Evolutionary conservation across 495 filamentous ascomycete species (phyloP).

Genomic region (Podospora pseudoanserina): DNA sequence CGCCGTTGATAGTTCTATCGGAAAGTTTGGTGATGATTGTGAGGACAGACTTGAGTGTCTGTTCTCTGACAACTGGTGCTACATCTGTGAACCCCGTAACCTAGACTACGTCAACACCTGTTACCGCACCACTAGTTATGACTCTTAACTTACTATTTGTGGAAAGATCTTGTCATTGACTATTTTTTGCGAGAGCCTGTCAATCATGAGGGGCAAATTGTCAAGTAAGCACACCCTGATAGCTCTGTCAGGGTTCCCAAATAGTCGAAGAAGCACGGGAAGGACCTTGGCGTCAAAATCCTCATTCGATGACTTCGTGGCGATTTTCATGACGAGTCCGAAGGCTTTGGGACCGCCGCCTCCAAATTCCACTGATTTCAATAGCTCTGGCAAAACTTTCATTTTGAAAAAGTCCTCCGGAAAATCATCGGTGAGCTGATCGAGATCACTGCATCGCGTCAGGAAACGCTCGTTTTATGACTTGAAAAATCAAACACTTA

Average conservation of each 20-base stretch:
- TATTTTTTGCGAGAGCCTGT: conserved; percentile 79
- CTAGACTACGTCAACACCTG: conserved; percentile 24
- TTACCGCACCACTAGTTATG: background rate
- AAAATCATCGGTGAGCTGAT: conserved; percentile 84
- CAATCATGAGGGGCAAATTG: conserved; percentile 86
- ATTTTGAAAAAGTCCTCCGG: conserved; percentile 97
- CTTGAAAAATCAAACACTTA: conserved; percentile 40
- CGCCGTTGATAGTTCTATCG: conserved; percentile 89
- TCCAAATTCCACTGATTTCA: conserved; percentile 96
- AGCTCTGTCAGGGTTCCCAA: conserved; percentile 86
- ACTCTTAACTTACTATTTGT: conserved; percentile 60
- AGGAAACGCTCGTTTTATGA: conserved; percentile 12
- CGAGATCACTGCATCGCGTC: conserved; percentile 62
- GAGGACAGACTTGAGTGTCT: conserved; percentile 90
- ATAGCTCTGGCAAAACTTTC: conserved; percentile 91
- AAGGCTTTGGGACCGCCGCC: conserved; percentile 94
- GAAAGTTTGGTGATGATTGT: conserved; percentile 82
- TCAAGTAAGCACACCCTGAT: conserved; percentile 89
- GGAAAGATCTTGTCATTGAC: conserved; percentile 98
- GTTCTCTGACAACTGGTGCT: conserved; percentile 87
- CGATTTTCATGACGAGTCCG: conserved; percentile 81
- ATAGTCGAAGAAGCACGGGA: conserved; percentile 82
- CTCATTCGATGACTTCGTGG: conserved; percentile 76
- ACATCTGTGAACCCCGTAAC: conserved; percentile 90
- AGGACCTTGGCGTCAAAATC: conserved; percentile 84